Conservation (phyloP, 2,329 filamentous ascomycete species). For the Aspergillus caelatus region DNA sequence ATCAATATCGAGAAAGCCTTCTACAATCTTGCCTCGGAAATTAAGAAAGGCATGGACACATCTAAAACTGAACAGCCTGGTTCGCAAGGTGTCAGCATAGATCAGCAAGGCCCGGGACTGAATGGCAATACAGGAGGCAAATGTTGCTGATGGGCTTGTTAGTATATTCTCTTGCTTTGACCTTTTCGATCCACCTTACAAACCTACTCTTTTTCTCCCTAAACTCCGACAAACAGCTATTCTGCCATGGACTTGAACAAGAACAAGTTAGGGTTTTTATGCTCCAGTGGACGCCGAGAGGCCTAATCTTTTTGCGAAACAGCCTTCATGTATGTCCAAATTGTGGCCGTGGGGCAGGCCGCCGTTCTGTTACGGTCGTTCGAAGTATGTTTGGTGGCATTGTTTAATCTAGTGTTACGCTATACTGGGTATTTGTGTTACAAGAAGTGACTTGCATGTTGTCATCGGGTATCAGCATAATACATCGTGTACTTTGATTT, state of each 20-base stretch:
- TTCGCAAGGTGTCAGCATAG: slow-evolving; percentile 68
- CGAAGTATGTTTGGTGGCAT: slow-evolving; percentile 22
- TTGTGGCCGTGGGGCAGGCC: slow-evolving; percentile 1
- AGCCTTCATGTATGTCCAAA: slow-evolving; percentile 13
- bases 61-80: slow-evolving; percentile 72
- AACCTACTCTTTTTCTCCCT: background rate
- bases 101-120: slow-evolving; percentile 57
- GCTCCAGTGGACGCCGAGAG: background rate
- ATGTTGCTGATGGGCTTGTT: slow-evolving; percentile 66
- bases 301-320: background rate
- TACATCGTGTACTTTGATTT: slow-evolving; percentile 1
- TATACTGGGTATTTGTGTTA: slow-evolving; percentile 6
- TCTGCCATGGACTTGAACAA: background rate
- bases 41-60: slow-evolving; percentile 98
- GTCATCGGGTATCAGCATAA: slow-evolving; percentile 2
- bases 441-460: slow-evolving; percentile 6
- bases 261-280: background rate
- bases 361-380: slow-evolving; percentile 14
- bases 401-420: slow-evolving; percentile 16
- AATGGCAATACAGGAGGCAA: slow-evolving; percentile 63
- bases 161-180: slow-evolving; percentile 19
- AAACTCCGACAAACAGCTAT: background rate
- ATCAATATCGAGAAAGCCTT: slow-evolving; percentile 99
- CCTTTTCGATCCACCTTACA: slow-evolving; percentile 13
- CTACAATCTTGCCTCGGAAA: slow-evolving; percentile 90